Evolutionary conservation across 306 rosid species (phyloP), one percentile per base, ranked within the genome.

Genomic region (Vigna reflexopilosa): DNA sequence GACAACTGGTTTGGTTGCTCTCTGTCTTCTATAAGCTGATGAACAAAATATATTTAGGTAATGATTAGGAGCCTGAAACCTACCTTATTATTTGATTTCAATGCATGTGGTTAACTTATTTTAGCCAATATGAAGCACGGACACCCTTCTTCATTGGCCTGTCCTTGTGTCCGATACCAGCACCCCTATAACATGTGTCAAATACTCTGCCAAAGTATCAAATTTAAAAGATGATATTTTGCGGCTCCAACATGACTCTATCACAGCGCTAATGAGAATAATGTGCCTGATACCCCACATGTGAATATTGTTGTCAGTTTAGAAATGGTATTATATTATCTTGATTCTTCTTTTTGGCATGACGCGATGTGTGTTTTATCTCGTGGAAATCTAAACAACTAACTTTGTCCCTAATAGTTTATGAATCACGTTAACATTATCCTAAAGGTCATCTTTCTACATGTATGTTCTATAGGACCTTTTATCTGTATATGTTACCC

Each of bases 31-130:
- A 65, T 52, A 50, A 76, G 80, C 40, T 12, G 40, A 68, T 62
- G 44, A 20, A 69, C 48, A 13, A 12, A 32, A 2, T 47, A 38
- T 70, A 62, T 70, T 42, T 59, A 69, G 40, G 52, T 28, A 40
- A 64, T 40, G 51, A 61, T 69, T 51, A 82, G 73, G 34, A 67
- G 63, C 61, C 48, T 28, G 51, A 38, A 69, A 59, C 55, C 10
- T 52, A 42, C 62, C 72, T 50, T 50, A 51, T 19, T 55, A 8
- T 44, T 80, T 54, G 75, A 45, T 32, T 75, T 69, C 24, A 48
- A 12, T 28, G 54, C 13, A 49, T 22, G 50, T n/a, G 11, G 17
- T 40, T 17, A 49, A 58, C n/a, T 52, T 36, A 36, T 36, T 36
- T 36, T 36, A 36, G 42, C 8, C 42, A 36, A 36, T 36, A 36